Evolutionary conservation across 148 eudicot genomes (phyloP).

Genomic region (Selenicereus undatus): DNA sequence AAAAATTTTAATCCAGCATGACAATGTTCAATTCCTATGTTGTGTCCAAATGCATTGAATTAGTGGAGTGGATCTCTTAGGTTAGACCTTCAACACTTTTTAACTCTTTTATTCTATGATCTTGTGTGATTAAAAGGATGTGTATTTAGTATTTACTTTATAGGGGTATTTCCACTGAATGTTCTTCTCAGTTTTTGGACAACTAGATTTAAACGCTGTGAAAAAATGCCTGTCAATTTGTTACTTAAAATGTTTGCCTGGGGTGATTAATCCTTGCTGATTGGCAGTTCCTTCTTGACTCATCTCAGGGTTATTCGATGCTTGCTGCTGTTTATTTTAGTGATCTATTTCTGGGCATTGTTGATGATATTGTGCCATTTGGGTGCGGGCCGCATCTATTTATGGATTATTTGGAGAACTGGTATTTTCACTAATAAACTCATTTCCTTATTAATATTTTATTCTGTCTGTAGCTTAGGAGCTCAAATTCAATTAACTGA

Average conservation of each 20-base stretch:
- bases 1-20: not conserved
- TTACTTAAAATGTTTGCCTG: not conserved
- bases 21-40: not conserved
- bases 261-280: not conserved
- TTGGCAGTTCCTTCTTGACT: not conserved
- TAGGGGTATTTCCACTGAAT: not conserved
- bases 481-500: not conserved
- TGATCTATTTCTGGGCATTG: constrained; percentile 51
- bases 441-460: not conserved
- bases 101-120: not conserved
- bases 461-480: not conserved
- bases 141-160: not conserved
- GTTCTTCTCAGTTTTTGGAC: not conserved
- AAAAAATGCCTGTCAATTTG: not conserved
- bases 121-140: not conserved
- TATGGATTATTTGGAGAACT: constrained; percentile 49
- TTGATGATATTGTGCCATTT: constrained; percentile 63
- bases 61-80: not conserved
- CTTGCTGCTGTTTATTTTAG: constrained; percentile 44
- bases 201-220: not conserved
- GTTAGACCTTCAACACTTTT: not conserved
- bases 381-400: constrained; percentile 74
- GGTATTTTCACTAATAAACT: constrained; percentile 40
- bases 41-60: not conserved
- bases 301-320: constrained; percentile 48